Conservation (phyloP, 768 basidiomycete species). For the Serendipita sp. region DNA sequence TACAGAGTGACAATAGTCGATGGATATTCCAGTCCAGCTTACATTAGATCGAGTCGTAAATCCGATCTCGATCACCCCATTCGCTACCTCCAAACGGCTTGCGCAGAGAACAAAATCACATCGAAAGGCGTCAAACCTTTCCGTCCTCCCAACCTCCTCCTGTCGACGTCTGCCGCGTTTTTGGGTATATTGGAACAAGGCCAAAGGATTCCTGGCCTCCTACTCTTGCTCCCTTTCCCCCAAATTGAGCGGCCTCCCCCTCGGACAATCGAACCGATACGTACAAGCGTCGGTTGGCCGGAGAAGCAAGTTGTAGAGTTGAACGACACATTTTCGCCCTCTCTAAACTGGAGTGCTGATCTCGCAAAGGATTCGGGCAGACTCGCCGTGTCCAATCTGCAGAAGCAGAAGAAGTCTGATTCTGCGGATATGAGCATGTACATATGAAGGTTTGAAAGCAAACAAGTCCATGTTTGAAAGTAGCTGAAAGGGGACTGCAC, state of each 20-base stretch:
- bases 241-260: background rate
- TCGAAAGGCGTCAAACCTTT: background rate
- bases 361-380: too few relatives aligned
- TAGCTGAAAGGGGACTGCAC: too few relatives aligned
- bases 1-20: background rate
- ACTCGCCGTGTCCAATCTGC: too few relatives aligned
- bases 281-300: background rate
- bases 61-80: background rate
- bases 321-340: too few relatives aligned
- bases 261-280: background rate
- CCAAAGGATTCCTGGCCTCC: background rate
- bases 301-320: background rate
- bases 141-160: background rate
- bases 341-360: too few relatives aligned
- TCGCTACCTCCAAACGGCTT: background rate
- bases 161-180: background rate
- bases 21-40: background rate
- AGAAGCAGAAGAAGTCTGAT: too few relatives aligned
- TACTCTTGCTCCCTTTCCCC: background rate
- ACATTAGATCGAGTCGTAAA: background rate
- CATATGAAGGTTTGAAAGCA: too few relatives aligned
- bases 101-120: background rate
- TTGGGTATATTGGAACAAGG: background rate
- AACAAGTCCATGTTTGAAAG: too few relatives aligned
- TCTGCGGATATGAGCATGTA: too few relatives aligned